Evolutionary conservation across 108 stramenopile genomes (phyloP).

Genomic region (Cyclostephanos invisitatus): DNA sequence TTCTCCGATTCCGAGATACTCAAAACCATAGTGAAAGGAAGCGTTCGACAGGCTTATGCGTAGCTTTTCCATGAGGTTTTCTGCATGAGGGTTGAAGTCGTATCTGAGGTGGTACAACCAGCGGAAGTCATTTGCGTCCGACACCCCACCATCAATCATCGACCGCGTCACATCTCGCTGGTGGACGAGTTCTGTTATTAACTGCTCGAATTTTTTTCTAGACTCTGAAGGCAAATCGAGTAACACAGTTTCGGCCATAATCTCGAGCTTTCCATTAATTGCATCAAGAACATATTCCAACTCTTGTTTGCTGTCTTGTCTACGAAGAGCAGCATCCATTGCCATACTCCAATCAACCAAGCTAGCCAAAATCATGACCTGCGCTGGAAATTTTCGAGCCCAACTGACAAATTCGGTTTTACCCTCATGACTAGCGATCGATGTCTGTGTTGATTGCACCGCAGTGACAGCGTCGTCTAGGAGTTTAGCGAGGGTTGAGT

Average conservation of each 20-base stretch:
- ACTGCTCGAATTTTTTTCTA: slow-evolving; percentile 96
- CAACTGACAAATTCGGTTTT: slow-evolving; percentile 80
- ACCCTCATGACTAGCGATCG: slow-evolving; percentile 26
- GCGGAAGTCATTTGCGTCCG: slow-evolving; percentile 74
- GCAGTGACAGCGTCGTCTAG: slow-evolving; percentile 79
- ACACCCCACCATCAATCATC: slow-evolving; percentile 75
- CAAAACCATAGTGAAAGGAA: slow-evolving; percentile 95
- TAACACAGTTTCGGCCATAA: slow-evolving; percentile 93
- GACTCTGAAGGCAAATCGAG: slow-evolving; percentile 81
- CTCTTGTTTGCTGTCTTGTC: slow-evolving; percentile 47
- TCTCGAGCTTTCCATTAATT: slow-evolving; percentile 78
- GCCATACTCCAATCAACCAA: slow-evolving; percentile 92
- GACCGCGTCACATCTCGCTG: slow-evolving; percentile 94
- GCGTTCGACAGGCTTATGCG: slow-evolving; percentile 92
- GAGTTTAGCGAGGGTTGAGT: slow-evolving; percentile 86
- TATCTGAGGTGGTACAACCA: slow-evolving; percentile 95
- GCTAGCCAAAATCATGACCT: slow-evolving; percentile 93
- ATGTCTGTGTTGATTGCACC: slow-evolving; percentile 50
- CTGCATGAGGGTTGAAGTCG: slow-evolving; percentile 77
- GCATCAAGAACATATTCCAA: slow-evolving; percentile 48
- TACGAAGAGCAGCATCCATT: slow-evolving; percentile 78
- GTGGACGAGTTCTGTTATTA: slow-evolving; percentile 97
- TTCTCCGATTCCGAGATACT: slow-evolving; percentile 98
- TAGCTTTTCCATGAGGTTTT: slow-evolving; percentile 76
- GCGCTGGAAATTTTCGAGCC: slow-evolving; percentile 91